A percentile compares a stretch with the other conserved stretches of the same genome.
These are phyloP conservation scores for Triticum turgidum DNA, from an alignment of 176 grass and related monocot species.

Conservation along the genomic window DNA sequence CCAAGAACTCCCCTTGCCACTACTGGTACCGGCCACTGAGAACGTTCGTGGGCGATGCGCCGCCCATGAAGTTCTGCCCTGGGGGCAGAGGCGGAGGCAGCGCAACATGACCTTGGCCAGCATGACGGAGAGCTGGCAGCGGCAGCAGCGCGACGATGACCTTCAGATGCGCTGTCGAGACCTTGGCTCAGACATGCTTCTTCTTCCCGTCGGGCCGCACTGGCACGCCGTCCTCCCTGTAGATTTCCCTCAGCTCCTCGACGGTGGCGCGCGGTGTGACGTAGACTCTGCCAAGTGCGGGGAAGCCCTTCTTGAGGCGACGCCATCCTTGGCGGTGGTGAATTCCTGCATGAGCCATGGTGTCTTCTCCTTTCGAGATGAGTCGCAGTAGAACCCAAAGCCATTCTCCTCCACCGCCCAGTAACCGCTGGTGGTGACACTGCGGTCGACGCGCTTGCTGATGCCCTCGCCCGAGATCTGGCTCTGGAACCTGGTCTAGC, in stretches of 20 bases:
- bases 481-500: not conserved
- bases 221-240: not conserved
- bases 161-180: not conserved
- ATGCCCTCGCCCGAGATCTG: not conserved
- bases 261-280: constrained; percentile 10
- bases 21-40: not conserved
- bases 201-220: not conserved
- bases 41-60: not conserved
- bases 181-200: not conserved
- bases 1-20: not conserved
- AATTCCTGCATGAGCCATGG: constrained; percentile 37
- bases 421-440: not conserved
- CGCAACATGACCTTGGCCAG: not conserved
- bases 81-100: not conserved
- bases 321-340: not conserved
- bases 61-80: no score
- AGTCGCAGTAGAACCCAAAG: not conserved
- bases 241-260: not conserved
- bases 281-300: constrained; percentile 17
- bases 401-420: constrained; percentile 6
- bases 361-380: not conserved
- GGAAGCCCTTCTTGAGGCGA: no score
- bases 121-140: not conserved
- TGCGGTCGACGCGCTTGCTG: not conserved
- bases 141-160: not conserved